Percentiles rank a stretch among this genome's conserved stretches.
These are phyloP conservation scores for Hemileccinum impolitum DNA, from an alignment of 768 basidiomycete genomes.

Conservation along the genomic window DNA sequence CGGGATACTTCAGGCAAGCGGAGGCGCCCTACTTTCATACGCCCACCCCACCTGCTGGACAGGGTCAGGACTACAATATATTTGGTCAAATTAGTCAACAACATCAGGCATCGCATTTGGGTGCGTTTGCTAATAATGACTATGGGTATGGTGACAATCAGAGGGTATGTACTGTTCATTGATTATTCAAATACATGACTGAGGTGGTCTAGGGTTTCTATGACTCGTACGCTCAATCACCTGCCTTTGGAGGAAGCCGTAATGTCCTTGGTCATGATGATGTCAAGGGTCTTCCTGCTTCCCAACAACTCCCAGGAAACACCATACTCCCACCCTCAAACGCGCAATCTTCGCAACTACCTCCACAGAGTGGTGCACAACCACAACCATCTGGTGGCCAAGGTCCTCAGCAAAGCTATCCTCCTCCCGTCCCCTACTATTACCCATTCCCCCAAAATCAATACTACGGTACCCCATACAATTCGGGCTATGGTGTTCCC, in stretches of 20 bases:
- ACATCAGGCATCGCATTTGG: constrained; percentile 49
- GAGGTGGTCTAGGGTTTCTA: constrained; percentile 60
- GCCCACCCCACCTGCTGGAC: constrained; percentile 68
- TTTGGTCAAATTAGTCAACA: constrained; percentile 64
- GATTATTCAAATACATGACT: constrained; percentile 2
- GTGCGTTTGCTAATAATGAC: constrained; percentile 58
- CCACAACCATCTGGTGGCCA: constrained; percentile 59
- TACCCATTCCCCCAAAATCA: constrained; percentile 74
- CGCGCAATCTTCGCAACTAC: constrained; percentile 51
- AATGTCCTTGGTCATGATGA: constrained; percentile 72
- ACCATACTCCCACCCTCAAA: constrained; percentile 50
- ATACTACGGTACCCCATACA: constrained; percentile 73
- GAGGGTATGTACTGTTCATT: constrained; percentile 44
- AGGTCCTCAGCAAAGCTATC: constrained; percentile 63
- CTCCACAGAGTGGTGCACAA: constrained; percentile 46
- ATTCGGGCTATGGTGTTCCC: constrained; percentile 50
- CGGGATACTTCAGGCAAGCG: constrained; percentile 63
- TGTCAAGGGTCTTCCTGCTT: constrained; percentile 61
- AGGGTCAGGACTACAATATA: constrained; percentile 57
- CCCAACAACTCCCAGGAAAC: constrained; percentile 53
- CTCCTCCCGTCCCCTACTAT: constrained; percentile 59
- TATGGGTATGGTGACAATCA: constrained; percentile 68
- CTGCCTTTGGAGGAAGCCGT: constrained; percentile 57
- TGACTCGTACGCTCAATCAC: constrained; percentile 66
- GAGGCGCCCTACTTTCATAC: constrained; percentile 76